phyloP scores from a whole-genome alignment of 805 yeast species.

The Schizosaccharomyces octosporus region DNA sequence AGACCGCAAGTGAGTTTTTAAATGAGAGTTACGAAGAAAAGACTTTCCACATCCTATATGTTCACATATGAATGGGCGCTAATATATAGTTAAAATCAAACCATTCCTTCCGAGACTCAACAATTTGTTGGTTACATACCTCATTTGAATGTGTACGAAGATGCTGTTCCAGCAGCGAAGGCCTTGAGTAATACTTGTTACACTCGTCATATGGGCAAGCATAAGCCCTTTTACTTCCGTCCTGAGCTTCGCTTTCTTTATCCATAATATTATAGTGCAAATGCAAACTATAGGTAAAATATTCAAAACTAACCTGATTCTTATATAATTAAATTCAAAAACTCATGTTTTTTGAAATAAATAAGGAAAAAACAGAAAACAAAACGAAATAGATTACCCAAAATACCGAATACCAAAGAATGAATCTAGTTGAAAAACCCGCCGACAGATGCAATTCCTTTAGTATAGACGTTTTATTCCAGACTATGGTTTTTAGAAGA shows the following conservation, averaged over 20 bases:
- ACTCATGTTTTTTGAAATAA: no score
- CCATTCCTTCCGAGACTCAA: neutral
- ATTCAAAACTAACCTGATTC: no score
- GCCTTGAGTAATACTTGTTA: slow-evolving; percentile 51
- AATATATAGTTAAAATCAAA: slow-evolving; percentile 20
- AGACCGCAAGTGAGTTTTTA: slow-evolving; percentile 37
- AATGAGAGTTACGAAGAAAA: slow-evolving; percentile 57
- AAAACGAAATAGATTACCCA: no score
- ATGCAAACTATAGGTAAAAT: no score
- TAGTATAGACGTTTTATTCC: no score
- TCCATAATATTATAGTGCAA: no score
- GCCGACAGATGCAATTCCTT: no score
- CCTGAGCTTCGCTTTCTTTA: neutral
- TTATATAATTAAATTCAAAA: no score
- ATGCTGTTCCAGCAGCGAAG: slow-evolving; percentile 66
- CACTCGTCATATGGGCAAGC: slow-evolving; percentile 43
- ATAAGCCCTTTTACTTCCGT: neutral
- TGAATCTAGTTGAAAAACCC: no score
- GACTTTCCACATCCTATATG: slow-evolving; percentile 29
- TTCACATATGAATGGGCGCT: slow-evolving; percentile 48
- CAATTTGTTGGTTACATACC: neutral
- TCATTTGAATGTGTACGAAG: slow-evolving; percentile 29
- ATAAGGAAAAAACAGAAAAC: no score
- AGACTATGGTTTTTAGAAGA: no score
- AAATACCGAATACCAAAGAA: no score